These are phyloP conservation scores for Beta lomatogona DNA, from an alignment of 179 eudicot genomes.

Conservation along the genomic window DNA sequence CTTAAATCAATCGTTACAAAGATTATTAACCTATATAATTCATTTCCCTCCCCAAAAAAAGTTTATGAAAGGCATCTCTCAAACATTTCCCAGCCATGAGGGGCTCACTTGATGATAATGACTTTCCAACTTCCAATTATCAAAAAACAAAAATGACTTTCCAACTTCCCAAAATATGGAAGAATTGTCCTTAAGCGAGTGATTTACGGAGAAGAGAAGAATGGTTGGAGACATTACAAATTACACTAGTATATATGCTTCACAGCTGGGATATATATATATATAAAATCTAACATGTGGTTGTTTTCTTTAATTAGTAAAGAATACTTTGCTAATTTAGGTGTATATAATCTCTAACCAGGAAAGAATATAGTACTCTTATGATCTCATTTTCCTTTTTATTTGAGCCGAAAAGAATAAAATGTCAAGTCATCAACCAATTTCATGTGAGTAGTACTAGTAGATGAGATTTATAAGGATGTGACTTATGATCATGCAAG, in stretches of 20 bases:
- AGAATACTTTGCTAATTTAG: background rate
- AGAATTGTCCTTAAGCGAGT: background rate
- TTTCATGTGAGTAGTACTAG: background rate
- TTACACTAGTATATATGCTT: background rate
- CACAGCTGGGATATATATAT: conserved; percentile 18
- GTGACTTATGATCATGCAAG: background rate
- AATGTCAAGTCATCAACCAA: conserved; percentile 9
- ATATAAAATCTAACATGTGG: background rate
- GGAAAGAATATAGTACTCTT: background rate
- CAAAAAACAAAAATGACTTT: background rate
- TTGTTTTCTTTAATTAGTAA: background rate
- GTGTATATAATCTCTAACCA: background rate
- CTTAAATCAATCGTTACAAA: too few species aligned
- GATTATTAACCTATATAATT: too few species aligned
- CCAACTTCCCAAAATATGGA: background rate
- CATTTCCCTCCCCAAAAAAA: too few species aligned
- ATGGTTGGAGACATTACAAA: background rate
- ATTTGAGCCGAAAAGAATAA: conserved; percentile 5
- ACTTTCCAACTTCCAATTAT: conserved; percentile 2
- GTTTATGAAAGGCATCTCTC: background rate
- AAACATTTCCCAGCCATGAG: background rate
- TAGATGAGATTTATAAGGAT: background rate
- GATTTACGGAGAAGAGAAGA: conserved; percentile 23
- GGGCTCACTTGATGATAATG: conserved; percentile 14
- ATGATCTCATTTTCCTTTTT: background rate